phyloP scores from a whole-genome alignment of 257 asterid genomes.

The Solanum stenotomum region DNA sequence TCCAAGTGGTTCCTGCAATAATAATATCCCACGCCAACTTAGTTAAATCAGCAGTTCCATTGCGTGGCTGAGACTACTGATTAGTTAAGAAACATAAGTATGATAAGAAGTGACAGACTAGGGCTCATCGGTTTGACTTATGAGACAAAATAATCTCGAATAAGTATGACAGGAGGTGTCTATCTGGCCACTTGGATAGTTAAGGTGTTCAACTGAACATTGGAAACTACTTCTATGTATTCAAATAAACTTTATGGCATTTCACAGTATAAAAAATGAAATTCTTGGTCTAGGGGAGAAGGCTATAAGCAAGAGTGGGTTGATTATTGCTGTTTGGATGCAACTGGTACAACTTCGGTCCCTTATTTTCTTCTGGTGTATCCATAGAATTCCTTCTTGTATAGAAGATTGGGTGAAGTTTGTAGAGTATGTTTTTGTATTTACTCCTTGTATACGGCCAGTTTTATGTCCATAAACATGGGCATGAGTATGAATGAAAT shows the following conservation, averaged over 20 bases:
- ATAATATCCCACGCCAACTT: slow-evolving; percentile 2
- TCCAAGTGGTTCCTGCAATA: slow-evolving; percentile 59
- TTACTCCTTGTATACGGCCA: background rate
- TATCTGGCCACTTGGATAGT: background rate
- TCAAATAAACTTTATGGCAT: background rate
- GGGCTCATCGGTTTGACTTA: background rate
- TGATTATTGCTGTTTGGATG: background rate
- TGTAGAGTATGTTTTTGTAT: background rate
- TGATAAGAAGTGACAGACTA: background rate
- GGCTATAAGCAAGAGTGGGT: background rate
- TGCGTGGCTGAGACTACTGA: background rate
- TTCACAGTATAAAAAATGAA: background rate
- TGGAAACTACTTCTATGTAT: background rate
- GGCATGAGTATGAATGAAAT: background rate
- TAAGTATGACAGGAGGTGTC: background rate
- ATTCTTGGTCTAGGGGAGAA: background rate
- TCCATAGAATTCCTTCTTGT: background rate
- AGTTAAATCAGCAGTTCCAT: background rate
- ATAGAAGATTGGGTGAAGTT: background rate
- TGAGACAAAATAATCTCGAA: background rate
- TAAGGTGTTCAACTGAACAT: background rate
- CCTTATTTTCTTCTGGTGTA: background rate
- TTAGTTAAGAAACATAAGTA: background rate
- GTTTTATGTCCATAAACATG: background rate
- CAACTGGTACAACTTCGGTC: background rate